Evolutionary conservation across 2,329 filamentous ascomycete species (phyloP), one percentile per base, ranked within the genome.

Genomic region (Magnaporthales sp.): DNA sequence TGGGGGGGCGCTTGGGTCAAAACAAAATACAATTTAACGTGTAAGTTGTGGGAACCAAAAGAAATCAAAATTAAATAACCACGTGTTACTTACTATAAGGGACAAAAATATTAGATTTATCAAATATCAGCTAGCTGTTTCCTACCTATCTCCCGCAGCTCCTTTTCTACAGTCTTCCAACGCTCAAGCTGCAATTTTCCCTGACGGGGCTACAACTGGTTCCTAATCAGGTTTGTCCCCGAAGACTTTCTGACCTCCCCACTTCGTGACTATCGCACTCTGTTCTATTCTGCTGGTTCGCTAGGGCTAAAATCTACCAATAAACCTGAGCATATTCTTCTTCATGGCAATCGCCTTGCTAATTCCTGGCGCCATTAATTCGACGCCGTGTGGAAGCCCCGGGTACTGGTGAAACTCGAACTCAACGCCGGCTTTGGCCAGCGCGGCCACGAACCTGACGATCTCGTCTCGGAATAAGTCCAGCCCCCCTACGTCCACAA

Each of bases 331-430:
- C 15, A 19, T 26, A 26, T 64, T 64, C n/a, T 13, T 38, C 11
- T 64, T 27, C 31, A 64, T 64, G 30, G 31, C 62, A 31, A 26
- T 64, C 24, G 30, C 38, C 19, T 38, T 19, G 29, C 62, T 51
- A 3, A 64, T 64, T 4, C 31, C 62, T 4, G 22, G 62, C 11
- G 31, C 62, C 7, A 32, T 32, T 0, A 32, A 66, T 63, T 78
- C 76, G 61, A 78, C 80, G 0, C 72, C 76, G 68, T 81, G 79
- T 3, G 77, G 76, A 32, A 80, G 66, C 1, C 79, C 80, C 0
- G 74, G 72, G 68, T 79, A 80, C 58, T 80, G 51, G 64, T 80
- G 78, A 7, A 80, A 71, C 70, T 80, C 79, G 1, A 78, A 74
- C 30, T 75, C 71, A 3, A 79, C 70, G 2, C 74, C 73, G 10